Percentiles rank a stretch among this genome's conserved stretches.
These are phyloP conservation scores for Talaromyces borbonicus DNA, from an alignment of 495 filamentous ascomycete genomes.

Conservation along the genomic window DNA sequence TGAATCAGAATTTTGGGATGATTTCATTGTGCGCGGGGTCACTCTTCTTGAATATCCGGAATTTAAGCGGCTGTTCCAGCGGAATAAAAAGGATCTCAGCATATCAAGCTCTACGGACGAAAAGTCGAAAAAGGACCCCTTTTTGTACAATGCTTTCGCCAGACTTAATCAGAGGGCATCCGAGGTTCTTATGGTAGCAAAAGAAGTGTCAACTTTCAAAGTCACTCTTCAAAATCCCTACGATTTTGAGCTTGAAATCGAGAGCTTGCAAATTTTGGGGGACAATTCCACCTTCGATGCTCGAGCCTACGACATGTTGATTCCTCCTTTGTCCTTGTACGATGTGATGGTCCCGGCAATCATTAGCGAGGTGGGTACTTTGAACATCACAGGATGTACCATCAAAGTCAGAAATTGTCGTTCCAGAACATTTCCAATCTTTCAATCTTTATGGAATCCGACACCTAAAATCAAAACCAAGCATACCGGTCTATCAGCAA, in stretches of 20 bases:
- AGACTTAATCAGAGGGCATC: constrained; percentile 51
- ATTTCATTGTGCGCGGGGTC: constrained; percentile 80
- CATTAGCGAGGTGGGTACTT: constrained; percentile 51
- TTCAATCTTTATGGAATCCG: constrained; percentile 63
- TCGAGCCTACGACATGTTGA: constrained; percentile 49
- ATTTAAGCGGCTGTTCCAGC: constrained; percentile 54
- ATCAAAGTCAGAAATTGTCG: constrained; percentile 74
- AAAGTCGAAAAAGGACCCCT: constrained; percentile 61
- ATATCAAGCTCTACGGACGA: constrained; percentile 42
- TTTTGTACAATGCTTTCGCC: constrained; percentile 85
- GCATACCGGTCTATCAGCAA: constrained; percentile 53
- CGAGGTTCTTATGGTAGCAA: constrained; percentile 63
- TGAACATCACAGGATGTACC: constrained; percentile 68
- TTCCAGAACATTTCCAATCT: constrained; percentile 75
- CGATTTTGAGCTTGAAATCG: constrained; percentile 84
- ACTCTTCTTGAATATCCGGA: constrained; percentile 48
- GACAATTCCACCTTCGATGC: constrained; percentile 63
- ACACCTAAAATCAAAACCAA: constrained; percentile 66
- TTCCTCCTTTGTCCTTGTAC: constrained; percentile 74
- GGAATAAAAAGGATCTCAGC: constrained; percentile 60
- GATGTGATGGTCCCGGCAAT: constrained; percentile 62
- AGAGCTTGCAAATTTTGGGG: constrained; percentile 64
- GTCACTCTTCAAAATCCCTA: constrained; percentile 88
- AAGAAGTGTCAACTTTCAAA: constrained; percentile 64
- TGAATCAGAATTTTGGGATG: constrained; percentile 89